Evolutionary conservation across 139 green algal genomes (phyloP).

Genomic region (Coelastrella sp.): DNA sequence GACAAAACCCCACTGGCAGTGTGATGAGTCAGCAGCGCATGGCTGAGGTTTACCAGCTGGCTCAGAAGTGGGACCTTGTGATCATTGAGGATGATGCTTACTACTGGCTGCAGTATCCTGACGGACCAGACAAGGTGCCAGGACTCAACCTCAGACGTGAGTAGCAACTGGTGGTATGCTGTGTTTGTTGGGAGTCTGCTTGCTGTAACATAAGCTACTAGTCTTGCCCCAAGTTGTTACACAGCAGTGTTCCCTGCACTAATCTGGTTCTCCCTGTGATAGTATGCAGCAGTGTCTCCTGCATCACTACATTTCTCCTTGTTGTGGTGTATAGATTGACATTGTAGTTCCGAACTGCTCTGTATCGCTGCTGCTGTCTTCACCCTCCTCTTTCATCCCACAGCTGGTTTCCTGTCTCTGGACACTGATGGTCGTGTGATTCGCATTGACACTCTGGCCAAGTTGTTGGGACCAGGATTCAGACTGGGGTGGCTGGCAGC

Average conservation of each 20-base stretch:
- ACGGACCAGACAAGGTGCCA: constrained; percentile 18
- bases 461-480: constrained; percentile 74
- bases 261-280: too few species aligned
- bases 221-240: too few species aligned
- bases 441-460: constrained; percentile 84
- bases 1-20: constrained; percentile 82
- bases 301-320: too few species aligned
- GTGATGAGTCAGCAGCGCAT: constrained; percentile 63
- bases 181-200: neutral
- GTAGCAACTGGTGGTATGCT: neutral
- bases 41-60: constrained; percentile 73
- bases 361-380: too few species aligned
- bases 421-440: constrained; percentile 81
- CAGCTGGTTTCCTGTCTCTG: constrained; percentile 70
- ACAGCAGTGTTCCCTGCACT: too few species aligned
- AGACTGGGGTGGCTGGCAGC: constrained; percentile 82
- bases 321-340: too few species aligned
- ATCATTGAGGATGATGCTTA: constrained; percentile 93
- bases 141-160: constrained; percentile 42
- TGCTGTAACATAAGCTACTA: neutral
- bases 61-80: constrained; percentile 66
- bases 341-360: too few species aligned
- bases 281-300: too few species aligned
- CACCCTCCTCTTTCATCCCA: too few species aligned
- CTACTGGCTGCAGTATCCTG: constrained; percentile 77